These are phyloP conservation scores for Pseudogymnoascus sp. DNA, from an alignment of 2,329 filamentous ascomycete genomes.

Conservation along the genomic window DNA sequence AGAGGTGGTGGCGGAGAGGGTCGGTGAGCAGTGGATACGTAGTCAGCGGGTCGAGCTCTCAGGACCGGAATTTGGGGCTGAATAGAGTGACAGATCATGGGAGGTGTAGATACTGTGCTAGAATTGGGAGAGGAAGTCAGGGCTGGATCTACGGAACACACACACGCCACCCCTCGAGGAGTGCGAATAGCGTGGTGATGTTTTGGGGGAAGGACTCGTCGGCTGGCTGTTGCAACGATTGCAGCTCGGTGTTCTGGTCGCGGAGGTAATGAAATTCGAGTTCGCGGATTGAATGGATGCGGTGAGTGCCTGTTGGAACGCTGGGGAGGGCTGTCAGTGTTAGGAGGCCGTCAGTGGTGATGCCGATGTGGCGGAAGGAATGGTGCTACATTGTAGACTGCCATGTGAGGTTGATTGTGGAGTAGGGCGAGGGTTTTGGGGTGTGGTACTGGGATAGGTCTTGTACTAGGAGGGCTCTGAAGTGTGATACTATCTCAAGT, in stretches of 20 bases:
- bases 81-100: neutral
- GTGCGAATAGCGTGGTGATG: neutral
- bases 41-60: neutral
- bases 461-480: neutral
- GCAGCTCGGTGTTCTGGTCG: neutral
- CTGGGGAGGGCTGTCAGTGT: neutral
- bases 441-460: neutral
- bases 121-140: neutral
- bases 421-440: neutral
- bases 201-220: neutral
- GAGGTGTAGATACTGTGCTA: neutral
- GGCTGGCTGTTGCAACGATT: neutral
- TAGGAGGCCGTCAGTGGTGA: neutral
- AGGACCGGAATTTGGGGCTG: neutral
- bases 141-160: neutral
- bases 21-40: neutral
- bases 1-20: neutral
- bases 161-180: neutral
- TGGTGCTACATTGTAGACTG: neutral
- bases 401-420: neutral
- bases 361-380: neutral
- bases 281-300: neutral
- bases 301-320: neutral
- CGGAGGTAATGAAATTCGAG: neutral
- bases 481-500: neutral